Evolutionary conservation across 805 yeast genomes (phyloP).

Genomic region (Jamesozyma gamospora): DNA sequence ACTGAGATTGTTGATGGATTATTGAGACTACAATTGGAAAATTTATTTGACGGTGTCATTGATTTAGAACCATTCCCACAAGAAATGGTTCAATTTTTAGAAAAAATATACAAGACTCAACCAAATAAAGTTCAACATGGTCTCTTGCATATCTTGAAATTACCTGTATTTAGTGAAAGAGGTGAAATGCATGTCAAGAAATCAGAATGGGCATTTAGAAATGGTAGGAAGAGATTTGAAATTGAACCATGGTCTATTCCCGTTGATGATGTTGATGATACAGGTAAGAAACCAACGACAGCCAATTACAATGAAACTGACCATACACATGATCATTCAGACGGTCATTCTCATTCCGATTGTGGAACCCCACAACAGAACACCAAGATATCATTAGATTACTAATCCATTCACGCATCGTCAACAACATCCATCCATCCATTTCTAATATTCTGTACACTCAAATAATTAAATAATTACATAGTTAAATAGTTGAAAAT

Average conservation of each 20-base stretch:
- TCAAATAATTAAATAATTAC: too few relatives aligned
- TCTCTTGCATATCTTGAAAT: constrained; percentile 59
- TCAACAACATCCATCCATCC: too few relatives aligned
- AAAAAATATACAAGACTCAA: constrained; percentile 48
- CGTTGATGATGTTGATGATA: constrained; percentile 67
- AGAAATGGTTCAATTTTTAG: constrained; percentile 54
- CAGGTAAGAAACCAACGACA: neutral
- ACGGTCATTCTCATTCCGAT: neutral
- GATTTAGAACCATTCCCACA: constrained; percentile 77
- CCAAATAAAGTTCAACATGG: constrained; percentile 81
- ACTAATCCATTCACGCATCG: constrained; percentile 1
- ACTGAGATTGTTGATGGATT: constrained; percentile 50
- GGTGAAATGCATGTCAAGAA: constrained; percentile 71
- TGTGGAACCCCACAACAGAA: constrained; percentile 1
- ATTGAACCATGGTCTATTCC: constrained; percentile 97
- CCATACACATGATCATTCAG: constrained; percentile 1
- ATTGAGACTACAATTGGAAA: constrained; percentile 45
- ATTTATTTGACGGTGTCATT: constrained; percentile 54
- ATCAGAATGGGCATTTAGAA: constrained; percentile 78
- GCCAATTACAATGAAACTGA: neutral
- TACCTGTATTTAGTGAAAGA: constrained; percentile 54
- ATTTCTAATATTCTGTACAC: too few relatives aligned
- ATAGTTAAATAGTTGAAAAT: too few relatives aligned
- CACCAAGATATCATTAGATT: constrained; percentile 11
- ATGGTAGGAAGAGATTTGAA: constrained; percentile 74